Percentiles rank a stretch among this genome's conserved stretches.
Evolutionary conservation across 2,329 filamentous ascomycete genomes (phyloP).

Genomic region (Penicillium janthinellum): DNA sequence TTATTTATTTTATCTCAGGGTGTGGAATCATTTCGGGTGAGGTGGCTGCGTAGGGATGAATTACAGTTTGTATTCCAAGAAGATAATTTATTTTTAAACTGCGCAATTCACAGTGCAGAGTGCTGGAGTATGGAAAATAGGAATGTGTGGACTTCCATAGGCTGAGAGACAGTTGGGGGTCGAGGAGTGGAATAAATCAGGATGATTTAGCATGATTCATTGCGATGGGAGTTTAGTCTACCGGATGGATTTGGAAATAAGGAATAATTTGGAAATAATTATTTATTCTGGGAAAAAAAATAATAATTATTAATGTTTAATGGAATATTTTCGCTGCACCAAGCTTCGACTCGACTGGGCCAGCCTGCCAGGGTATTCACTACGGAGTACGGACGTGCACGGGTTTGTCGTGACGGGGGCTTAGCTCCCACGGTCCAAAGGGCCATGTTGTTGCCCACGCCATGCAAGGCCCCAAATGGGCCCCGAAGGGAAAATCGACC

Average conservation of each 20-base stretch:
- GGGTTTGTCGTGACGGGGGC: constrained; percentile 25
- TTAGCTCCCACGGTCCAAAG: constrained; percentile 13
- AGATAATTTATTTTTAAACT: not conserved
- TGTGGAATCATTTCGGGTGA: not conserved
- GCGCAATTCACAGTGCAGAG: too few species aligned
- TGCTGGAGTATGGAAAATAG: not conserved
- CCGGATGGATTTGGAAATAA: too few species aligned
- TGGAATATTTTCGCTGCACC: constrained; percentile 13
- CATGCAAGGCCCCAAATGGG: constrained; percentile 20
- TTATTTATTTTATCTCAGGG: not conserved
- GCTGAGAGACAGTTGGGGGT: not conserved
- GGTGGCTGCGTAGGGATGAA: not conserved
- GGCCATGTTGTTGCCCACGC: constrained; percentile 4
- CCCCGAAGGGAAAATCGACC: constrained; percentile 3
- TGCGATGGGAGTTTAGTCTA: not conserved
- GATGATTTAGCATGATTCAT: not conserved
- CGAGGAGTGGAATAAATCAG: not conserved
- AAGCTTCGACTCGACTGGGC: constrained; percentile 25
- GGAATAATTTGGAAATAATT: not conserved
- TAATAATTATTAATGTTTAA: not conserved
- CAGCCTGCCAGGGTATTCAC: not conserved
- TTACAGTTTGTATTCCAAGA: not conserved
- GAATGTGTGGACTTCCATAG: not conserved
- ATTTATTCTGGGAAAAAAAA: not conserved
- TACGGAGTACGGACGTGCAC: constrained; percentile 22